phyloP scores from a whole-genome alignment of 2,329 filamentous ascomycete genomes.

The Colletotrichum shisoi region DNA sequence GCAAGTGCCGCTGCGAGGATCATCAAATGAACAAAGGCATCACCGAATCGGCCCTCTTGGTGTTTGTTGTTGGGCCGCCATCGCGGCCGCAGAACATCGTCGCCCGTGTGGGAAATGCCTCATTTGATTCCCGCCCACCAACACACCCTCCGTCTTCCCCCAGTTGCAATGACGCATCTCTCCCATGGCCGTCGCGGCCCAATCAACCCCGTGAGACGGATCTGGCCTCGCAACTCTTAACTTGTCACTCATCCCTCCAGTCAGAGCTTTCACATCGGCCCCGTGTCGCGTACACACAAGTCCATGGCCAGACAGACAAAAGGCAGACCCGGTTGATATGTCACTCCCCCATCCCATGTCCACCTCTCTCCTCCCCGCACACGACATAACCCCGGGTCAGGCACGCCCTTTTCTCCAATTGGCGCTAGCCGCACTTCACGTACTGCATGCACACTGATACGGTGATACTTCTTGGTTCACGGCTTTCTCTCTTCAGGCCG shows the following conservation, averaged over 20 bases:
- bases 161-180: neutral
- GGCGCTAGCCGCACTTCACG: neutral
- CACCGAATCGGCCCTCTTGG: neutral
- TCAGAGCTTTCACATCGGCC: slow-evolving; percentile 22
- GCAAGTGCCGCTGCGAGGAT: slow-evolving; percentile 9
- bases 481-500: neutral
- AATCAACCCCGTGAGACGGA: slow-evolving; percentile 10
- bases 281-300: slow-evolving; percentile 14
- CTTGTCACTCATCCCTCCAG: slow-evolving; percentile 23
- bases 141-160: too few relatives aligned
- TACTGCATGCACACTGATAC: neutral
- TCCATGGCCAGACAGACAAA: neutral
- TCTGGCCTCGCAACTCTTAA: slow-evolving; percentile 11
- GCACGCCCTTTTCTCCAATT: slow-evolving; percentile 13
- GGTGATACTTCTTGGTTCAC: too few relatives aligned
- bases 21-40: neutral
- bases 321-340: slow-evolving; percentile 13
- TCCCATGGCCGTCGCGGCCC: slow-evolving; percentile 9
- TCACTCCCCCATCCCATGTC: slow-evolving; percentile 6
- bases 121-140: slow-evolving; percentile 8
- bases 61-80: slow-evolving; percentile 5
- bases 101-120: slow-evolving; percentile 12
- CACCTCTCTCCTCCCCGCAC: slow-evolving; percentile 16
- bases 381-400: slow-evolving; percentile 18
- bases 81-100: neutral